These are phyloP conservation scores for Limonium bicolor DNA, from an alignment of 148 eudicot genomes.

Conservation along the genomic window DNA sequence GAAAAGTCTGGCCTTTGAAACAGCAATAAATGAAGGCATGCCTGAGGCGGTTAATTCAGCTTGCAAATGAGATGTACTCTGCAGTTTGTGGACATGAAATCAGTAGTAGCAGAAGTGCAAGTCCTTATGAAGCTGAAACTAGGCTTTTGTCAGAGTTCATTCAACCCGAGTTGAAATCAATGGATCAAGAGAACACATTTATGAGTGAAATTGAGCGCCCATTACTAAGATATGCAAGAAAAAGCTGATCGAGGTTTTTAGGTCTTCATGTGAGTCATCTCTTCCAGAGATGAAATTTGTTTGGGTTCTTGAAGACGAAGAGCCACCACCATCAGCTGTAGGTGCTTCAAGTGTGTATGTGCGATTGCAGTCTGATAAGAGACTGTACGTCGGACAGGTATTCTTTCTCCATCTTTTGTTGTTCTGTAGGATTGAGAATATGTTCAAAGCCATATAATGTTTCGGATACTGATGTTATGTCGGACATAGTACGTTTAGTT, in stretches of 20 bases:
- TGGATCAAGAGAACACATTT: slow-evolving; percentile 20
- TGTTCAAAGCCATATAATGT: no score
- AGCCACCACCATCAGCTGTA: slow-evolving; percentile 77
- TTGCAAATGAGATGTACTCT: slow-evolving; percentile 62
- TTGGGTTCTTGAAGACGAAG: slow-evolving; percentile 48
- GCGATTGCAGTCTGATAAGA: slow-evolving; percentile 63
- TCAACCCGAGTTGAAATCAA: no score
- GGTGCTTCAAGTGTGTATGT: slow-evolving; percentile 88
- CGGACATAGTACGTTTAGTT: no score
- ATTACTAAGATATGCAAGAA: slow-evolving; percentile 36
- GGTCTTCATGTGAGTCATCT: slow-evolving; percentile 15
- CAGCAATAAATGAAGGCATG: slow-evolving; percentile 74
- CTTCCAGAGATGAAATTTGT: slow-evolving; percentile 27
- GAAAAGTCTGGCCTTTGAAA: slow-evolving; percentile 87
- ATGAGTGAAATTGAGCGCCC: slow-evolving; percentile 26
- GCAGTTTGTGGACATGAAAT: slow-evolving; percentile 27
- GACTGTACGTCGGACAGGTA: slow-evolving; percentile 80
- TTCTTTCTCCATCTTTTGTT: no score
- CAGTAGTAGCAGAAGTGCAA: slow-evolving; percentile 3
- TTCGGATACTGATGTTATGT: no score
- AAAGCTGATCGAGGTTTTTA: slow-evolving; percentile 33
- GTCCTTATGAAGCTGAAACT: slow-evolving; percentile 7
- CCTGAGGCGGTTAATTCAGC: slow-evolving; percentile 38
- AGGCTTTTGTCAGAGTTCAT: no score
- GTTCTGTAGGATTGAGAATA: no score